Evolutionary conservation across 768 basidiomycete species (phyloP).

Genomic region (Mycena crocata): DNA sequence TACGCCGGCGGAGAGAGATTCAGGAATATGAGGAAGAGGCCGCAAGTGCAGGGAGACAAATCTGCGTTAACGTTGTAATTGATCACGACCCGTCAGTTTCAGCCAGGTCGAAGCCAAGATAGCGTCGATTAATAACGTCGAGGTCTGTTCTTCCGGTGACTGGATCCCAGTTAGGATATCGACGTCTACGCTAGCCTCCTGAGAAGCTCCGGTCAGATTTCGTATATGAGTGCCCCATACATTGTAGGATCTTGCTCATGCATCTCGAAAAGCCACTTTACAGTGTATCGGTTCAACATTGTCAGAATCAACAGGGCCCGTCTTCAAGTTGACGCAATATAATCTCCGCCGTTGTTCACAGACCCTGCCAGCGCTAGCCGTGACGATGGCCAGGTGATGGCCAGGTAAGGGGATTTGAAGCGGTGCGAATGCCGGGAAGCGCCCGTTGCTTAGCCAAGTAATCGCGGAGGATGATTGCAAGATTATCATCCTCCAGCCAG

Average conservation of each 20-base stretch:
- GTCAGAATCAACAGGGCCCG: conserved; percentile 62
- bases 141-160: conserved; percentile 40
- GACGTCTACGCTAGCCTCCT: conserved; percentile 36
- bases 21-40: conserved; percentile 53
- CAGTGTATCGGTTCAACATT: conserved; percentile 67
- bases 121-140: conserved; percentile 63
- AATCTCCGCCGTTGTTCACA: conserved; percentile 75
- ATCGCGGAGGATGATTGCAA: conserved; percentile 75
- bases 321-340: conserved; percentile 71
- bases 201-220: conserved; percentile 59
- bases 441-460: conserved; percentile 67
- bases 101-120: conserved; percentile 71
- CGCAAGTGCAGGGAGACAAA: conserved; percentile 62
- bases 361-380: conserved; percentile 54
- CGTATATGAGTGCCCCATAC: conserved; percentile 67
- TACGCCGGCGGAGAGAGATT: conserved; percentile 45
- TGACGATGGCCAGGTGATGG: conserved; percentile 53
- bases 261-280: conserved; percentile 76
- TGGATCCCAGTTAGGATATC: conserved; percentile 29
- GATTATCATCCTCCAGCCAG: conserved; percentile 66
- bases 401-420: conserved; percentile 63
- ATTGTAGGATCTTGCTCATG: conserved; percentile 68
- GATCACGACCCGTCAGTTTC: conserved; percentile 66
- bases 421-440: conserved; percentile 73
- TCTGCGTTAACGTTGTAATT: conserved; percentile 63